phyloP scores from a whole-genome alignment of 2,329 filamentous ascomycete genomes.

The Pseudomassariella vexata region DNA sequence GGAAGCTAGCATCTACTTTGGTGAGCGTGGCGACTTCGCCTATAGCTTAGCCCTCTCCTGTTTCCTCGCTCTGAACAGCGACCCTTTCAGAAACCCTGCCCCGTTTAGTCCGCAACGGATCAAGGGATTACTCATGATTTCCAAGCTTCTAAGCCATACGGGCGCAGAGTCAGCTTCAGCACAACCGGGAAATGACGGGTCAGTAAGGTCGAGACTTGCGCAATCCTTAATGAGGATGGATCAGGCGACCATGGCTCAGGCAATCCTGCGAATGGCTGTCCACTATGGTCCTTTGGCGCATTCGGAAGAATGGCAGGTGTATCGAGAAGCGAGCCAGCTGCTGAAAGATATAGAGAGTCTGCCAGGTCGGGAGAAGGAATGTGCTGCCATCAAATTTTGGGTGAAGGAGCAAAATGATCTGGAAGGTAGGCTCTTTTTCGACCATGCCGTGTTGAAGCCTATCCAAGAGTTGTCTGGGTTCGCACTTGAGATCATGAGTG shows the following conservation, averaged over 20 bases:
- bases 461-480: slow-evolving; percentile 40
- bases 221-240: slow-evolving; percentile 37
- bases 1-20: slow-evolving; percentile 39
- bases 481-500: slow-evolving; percentile 35
- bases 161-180: slow-evolving; percentile 25
- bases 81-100: slow-evolving; percentile 43
- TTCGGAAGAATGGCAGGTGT: slow-evolving; percentile 39
- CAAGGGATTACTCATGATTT: slow-evolving; percentile 44
- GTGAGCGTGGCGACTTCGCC: slow-evolving; percentile 33
- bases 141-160: slow-evolving; percentile 46
- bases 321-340: slow-evolving; percentile 37
- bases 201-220: slow-evolving; percentile 9
- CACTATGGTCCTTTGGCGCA: slow-evolving; percentile 35
- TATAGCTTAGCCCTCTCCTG: slow-evolving; percentile 41
- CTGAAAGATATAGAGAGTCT: slow-evolving; percentile 43
- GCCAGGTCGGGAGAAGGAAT: slow-evolving; percentile 37
- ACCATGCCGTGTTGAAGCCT: slow-evolving; percentile 41
- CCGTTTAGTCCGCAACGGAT: slow-evolving; percentile 46
- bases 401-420: slow-evolving; percentile 30
- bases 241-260: slow-evolving; percentile 47
- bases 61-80: slow-evolving; percentile 39
- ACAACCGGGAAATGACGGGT: slow-evolving; percentile 12
- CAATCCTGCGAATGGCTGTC: slow-evolving; percentile 42
- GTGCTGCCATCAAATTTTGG: slow-evolving; percentile 38
- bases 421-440: slow-evolving; percentile 40